Percentiles rank a stretch among this genome's conserved stretches.
These are phyloP conservation scores for Mycena galericulata DNA, from an alignment of 768 basidiomycete species.

Conservation along the genomic window DNA sequence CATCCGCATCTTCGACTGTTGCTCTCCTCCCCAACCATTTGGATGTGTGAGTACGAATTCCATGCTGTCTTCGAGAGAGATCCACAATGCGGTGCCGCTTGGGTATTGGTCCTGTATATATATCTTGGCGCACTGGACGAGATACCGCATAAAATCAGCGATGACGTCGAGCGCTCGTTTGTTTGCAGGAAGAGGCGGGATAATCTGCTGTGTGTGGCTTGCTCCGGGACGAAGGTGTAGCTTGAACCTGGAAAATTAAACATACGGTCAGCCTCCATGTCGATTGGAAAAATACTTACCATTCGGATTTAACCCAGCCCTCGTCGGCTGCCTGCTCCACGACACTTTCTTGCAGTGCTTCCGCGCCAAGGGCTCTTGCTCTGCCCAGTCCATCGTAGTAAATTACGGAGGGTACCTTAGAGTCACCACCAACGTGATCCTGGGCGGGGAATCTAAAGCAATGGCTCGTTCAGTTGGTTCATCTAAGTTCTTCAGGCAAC, in stretches of 20 bases:
- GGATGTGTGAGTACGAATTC: conserved; percentile 71
- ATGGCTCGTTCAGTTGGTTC: background rate
- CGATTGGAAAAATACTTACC: conserved; percentile 47
- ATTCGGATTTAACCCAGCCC: conserved; percentile 60
- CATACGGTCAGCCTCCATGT: background rate
- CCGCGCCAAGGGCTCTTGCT: conserved; percentile 57
- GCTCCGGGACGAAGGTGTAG: conserved; percentile 49
- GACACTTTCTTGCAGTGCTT: conserved; percentile 53
- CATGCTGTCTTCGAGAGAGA: conserved; percentile 53
- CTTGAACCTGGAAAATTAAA: conserved; percentile 48
- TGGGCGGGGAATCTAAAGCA: conserved; percentile 57
- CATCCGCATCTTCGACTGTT: conserved; percentile 67
- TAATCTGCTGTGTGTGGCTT: conserved; percentile 18
- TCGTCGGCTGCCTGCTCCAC: conserved; percentile 55
- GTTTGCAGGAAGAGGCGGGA: conserved; percentile 55
- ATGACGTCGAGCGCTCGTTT: conserved; percentile 57
- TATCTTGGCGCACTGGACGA: conserved; percentile 55
- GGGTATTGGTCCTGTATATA: conserved; percentile 63
- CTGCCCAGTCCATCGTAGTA: conserved; percentile 58
- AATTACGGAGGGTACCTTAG: conserved; percentile 61
- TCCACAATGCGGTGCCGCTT: conserved; percentile 59
- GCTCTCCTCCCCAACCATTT: conserved; percentile 73
- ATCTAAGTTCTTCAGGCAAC: background rate
- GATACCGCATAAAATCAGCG: conserved; percentile 64
- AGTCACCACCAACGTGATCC: conserved; percentile 58